phyloP scores from a whole-genome alignment of 2,329 filamentous ascomycete species.

The Dactylellina sp. region DNA sequence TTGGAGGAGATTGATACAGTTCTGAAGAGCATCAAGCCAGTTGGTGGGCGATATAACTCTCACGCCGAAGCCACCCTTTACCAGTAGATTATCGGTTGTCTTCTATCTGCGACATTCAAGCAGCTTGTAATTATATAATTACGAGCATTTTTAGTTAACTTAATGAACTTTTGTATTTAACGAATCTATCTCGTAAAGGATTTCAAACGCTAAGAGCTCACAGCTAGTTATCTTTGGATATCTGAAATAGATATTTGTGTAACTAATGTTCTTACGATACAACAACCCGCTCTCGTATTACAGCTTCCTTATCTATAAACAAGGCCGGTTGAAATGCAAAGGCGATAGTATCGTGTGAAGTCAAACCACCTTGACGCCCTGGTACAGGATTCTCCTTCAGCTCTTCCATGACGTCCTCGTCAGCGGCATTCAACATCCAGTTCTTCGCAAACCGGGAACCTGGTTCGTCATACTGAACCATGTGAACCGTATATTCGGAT shows the following conservation, averaged over 20 bases:
- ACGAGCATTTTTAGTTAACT: no score
- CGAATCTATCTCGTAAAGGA: no score
- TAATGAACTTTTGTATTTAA: no score
- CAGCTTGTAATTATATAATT: no score
- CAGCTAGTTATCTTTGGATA: no score
- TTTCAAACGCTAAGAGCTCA: no score
- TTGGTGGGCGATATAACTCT: constrained; percentile 68
- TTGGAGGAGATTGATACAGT: constrained; percentile 68
- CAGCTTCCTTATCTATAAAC: constrained; percentile 29
- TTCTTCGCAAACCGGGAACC: constrained; percentile 20
- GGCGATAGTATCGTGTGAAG: constrained; percentile 7
- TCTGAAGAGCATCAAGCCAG: constrained; percentile 66
- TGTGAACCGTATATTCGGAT: constrained; percentile 35
- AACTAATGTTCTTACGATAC: no score
- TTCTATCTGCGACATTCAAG: neutral
- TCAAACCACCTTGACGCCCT: neutral
- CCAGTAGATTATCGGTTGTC: constrained; percentile 6
- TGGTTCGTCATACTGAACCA: constrained; percentile 30
- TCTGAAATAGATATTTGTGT: no score
- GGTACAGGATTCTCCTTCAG: constrained; percentile 10
- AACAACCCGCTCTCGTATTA: constrained; percentile 31
- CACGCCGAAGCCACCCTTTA: constrained; percentile 49
- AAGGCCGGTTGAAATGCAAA: constrained; percentile 45
- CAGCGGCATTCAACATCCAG: constrained; percentile 47
- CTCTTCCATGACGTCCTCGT: neutral